These are phyloP conservation scores for Umbelopsis vinacea DNA, from an alignment of 192 early-diverging fungal genomes.

Conservation along the genomic window DNA sequence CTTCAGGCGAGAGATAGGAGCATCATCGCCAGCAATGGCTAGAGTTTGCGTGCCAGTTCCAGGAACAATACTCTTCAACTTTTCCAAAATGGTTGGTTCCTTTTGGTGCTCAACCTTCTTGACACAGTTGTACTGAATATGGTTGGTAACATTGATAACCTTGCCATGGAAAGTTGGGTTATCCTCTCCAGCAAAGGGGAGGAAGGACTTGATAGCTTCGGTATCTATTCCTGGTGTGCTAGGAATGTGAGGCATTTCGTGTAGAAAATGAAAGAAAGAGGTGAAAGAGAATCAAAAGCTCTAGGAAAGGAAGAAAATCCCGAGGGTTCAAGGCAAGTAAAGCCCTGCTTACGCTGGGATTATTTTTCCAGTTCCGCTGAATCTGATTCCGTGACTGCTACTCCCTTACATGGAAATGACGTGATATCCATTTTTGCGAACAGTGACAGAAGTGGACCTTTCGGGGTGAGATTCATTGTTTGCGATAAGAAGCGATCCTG, in stretches of 20 bases:
- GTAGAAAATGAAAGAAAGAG: slow-evolving; percentile 3
- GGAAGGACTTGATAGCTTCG: slow-evolving; percentile 7
- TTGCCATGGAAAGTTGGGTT: slow-evolving; percentile 34
- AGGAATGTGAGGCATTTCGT: slow-evolving; percentile 11
- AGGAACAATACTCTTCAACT: slow-evolving; percentile 33
- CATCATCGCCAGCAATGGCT: neutral
- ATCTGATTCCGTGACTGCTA: slow-evolving; percentile 3
- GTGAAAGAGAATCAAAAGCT: neutral
- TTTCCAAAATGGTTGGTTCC: neutral
- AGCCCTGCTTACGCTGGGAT: neutral
- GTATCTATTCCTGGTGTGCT: slow-evolving; percentile 10
- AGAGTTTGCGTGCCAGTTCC: neutral
- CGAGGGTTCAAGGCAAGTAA: neutral
- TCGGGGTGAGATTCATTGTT: too few species aligned
- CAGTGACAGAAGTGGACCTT: slow-evolving; percentile 9
- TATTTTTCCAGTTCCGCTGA: neutral
- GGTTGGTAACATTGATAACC: slow-evolving; percentile 62
- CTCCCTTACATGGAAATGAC: slow-evolving; percentile 10
- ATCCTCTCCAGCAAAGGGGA: slow-evolving; percentile 8
- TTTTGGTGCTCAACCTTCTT: neutral
- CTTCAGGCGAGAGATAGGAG: slow-evolving; percentile 25
- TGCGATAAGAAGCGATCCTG: too few species aligned
- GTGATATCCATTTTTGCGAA: neutral
- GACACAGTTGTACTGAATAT: slow-evolving; percentile 57
- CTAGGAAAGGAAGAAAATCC: neutral